Evolutionary conservation across 2,329 filamentous ascomycete species (phyloP).

Genomic region (Stagonosporopsis rhizophila): DNA sequence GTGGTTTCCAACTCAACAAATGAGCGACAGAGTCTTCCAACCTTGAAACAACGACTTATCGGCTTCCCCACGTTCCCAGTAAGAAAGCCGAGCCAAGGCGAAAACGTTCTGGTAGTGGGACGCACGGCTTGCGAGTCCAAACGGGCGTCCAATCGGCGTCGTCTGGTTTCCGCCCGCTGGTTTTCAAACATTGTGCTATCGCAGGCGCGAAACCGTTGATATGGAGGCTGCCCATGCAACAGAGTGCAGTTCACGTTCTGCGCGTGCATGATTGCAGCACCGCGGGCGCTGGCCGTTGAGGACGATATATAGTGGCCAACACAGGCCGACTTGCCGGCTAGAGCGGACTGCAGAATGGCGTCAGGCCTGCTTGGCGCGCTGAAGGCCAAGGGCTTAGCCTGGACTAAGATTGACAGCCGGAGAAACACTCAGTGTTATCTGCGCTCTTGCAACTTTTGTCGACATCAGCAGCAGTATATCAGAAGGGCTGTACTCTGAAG

Average conservation of each 20-base stretch:
- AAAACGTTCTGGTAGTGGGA: not conserved
- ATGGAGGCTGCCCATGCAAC: not conserved
- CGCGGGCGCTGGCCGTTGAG: not conserved
- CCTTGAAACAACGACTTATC: not conserved
- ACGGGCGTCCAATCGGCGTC: constrained; percentile 14
- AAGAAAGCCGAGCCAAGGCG: constrained; percentile 9
- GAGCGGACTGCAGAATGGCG: constrained; percentile 12
- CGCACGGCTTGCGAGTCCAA: constrained; percentile 10
- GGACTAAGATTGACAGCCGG: constrained; percentile 17
- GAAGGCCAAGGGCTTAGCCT: constrained; percentile 23
- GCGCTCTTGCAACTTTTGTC: constrained; percentile 15
- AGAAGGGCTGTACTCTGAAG: constrained; percentile 15
- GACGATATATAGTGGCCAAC: not conserved
- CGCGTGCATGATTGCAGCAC: not conserved
- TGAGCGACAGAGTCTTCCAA: not conserved
- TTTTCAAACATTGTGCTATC: not conserved
- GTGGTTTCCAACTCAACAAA: not conserved
- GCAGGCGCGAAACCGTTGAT: not conserved
- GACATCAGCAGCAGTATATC: not conserved
- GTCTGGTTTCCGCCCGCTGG: constrained; percentile 10
- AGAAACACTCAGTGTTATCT: constrained; percentile 12
- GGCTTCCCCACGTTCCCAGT: constrained; percentile 2
- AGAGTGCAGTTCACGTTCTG: no score
- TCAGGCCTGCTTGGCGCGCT: constrained; percentile 2
- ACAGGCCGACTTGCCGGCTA: constrained; percentile 12